These are phyloP conservation scores for Starmera caribaea DNA, from an alignment of 805 yeast species.

Conservation along the genomic window DNA sequence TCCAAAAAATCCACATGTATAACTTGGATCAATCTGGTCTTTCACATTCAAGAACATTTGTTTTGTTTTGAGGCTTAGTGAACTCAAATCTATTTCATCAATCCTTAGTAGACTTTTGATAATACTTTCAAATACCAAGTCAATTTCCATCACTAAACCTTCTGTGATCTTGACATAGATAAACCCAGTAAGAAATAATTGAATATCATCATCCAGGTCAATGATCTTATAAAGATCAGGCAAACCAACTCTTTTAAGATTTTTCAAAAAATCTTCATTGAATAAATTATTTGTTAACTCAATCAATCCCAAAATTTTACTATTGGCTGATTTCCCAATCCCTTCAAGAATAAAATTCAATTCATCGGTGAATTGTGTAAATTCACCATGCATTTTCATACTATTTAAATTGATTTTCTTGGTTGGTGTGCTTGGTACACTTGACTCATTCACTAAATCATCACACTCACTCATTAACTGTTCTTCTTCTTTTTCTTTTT, in stretches of 20 bases:
- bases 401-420: constrained; percentile 5
- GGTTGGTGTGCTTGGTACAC: too few species aligned
- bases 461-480: constrained; percentile 6
- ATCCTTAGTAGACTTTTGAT: neutral
- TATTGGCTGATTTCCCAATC: constrained; percentile 5
- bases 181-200: constrained; percentile 8
- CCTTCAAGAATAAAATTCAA: constrained; percentile 23
- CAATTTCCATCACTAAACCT: neutral
- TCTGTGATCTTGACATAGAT: constrained; percentile 10
- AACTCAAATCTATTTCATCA: neutral
- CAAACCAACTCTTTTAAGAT: constrained; percentile 8
- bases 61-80: constrained; percentile 1
- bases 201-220: constrained; percentile 1
- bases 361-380: constrained; percentile 24
- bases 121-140: constrained; percentile 1
- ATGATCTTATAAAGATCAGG: constrained; percentile 3
- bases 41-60: constrained; percentile 4
- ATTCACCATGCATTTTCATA: constrained; percentile 25
- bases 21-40: constrained; percentile 1
- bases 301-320: constrained; percentile 11
- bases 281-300: constrained; percentile 18
- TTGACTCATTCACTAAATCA: constrained; percentile 2
- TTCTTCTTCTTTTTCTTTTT: constrained; percentile 6
- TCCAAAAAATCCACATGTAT: constrained; percentile 7
- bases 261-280: constrained; percentile 13